phyloP scores from a whole-genome alignment of 1,284 basidiomycete species.

The Takashimella koratensis region DNA sequence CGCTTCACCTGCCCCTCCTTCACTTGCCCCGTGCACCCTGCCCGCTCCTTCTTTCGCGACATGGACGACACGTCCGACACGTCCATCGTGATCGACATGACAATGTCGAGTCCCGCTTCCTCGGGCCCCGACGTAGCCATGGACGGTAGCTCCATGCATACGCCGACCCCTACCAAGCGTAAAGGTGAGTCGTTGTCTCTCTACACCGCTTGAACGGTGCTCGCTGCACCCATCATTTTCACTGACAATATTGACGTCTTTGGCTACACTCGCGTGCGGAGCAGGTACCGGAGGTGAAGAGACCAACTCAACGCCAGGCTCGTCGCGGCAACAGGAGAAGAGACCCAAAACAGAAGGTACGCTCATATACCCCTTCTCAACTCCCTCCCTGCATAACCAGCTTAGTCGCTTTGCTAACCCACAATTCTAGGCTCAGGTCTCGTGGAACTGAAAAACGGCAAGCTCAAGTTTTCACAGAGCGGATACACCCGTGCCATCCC shows the following conservation, averaged over 20 bases:
- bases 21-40: too few relatives aligned
- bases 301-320: not conserved
- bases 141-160: too few relatives aligned
- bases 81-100: constrained; percentile 13
- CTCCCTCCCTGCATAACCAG: not conserved
- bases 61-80: too few relatives aligned
- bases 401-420: not conserved
- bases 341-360: constrained; percentile 4
- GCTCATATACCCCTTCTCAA: not conserved
- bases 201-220: too few relatives aligned
- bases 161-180: constrained; percentile 5
- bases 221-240: too few relatives aligned
- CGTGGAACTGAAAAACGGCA: constrained; percentile 30
- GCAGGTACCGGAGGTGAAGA: not conserved
- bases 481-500: constrained; percentile 14
- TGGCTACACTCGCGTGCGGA: too few relatives aligned
- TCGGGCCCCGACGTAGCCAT: too few relatives aligned
- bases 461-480: constrained; percentile 29
- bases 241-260: not conserved
- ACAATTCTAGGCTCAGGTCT: not conserved
- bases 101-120: constrained; percentile 11
- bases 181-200: constrained; percentile 7
- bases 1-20: too few relatives aligned
- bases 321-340: not conserved
- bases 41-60: too few relatives aligned